Conservation (phyloP, 2,329 filamentous ascomycete species). For the Sarocladiaceae sp. region DNA sequence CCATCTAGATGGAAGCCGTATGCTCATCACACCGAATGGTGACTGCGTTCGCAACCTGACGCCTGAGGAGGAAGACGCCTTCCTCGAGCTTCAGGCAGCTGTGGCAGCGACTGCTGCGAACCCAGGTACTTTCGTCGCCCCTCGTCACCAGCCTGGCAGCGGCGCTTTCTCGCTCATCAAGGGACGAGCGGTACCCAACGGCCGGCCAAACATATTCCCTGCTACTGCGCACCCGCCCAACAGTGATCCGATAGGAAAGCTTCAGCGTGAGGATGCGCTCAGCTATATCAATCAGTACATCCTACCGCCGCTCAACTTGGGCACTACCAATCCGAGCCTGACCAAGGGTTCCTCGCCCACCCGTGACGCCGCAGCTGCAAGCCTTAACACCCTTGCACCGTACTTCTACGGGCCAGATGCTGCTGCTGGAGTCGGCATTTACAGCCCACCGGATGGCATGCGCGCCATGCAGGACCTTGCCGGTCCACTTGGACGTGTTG, state of each 20-base stretch:
- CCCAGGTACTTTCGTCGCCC: slow-evolving; percentile 52
- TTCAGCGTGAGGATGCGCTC: slow-evolving; percentile 62
- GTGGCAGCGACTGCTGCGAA: slow-evolving; percentile 46
- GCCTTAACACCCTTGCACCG: slow-evolving; percentile 50
- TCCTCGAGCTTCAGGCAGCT: slow-evolving; percentile 62
- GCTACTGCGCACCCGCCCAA: slow-evolving; percentile 39
- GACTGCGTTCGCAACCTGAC: slow-evolving; percentile 71
- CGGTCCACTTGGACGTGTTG: slow-evolving; percentile 7
- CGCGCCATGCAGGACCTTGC: slow-evolving; percentile 28
- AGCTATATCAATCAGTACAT: slow-evolving; percentile 68
- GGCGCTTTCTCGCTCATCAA: slow-evolving; percentile 60
- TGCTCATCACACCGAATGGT: slow-evolving; percentile 71
- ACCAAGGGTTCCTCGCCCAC: slow-evolving; percentile 32
- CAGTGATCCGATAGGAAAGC: slow-evolving; percentile 58
- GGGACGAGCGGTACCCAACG: slow-evolving; percentile 61
- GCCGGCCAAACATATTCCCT: slow-evolving; percentile 59
- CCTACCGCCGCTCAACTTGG: slow-evolving; percentile 54
- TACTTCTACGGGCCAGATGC: slow-evolving; percentile 50
- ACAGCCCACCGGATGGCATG: slow-evolving; percentile 31
- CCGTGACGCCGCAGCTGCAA: slow-evolving; percentile 43
- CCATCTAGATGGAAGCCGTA: slow-evolving; percentile 57
- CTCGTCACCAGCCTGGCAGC: slow-evolving; percentile 47
- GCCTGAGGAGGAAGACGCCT: slow-evolving; percentile 64
- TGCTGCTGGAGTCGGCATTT: slow-evolving; percentile 39
- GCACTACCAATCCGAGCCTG: slow-evolving; percentile 40